Conservation (phyloP, 1,284 basidiomycete species). For the Ceratobasidium sp. region DNA sequence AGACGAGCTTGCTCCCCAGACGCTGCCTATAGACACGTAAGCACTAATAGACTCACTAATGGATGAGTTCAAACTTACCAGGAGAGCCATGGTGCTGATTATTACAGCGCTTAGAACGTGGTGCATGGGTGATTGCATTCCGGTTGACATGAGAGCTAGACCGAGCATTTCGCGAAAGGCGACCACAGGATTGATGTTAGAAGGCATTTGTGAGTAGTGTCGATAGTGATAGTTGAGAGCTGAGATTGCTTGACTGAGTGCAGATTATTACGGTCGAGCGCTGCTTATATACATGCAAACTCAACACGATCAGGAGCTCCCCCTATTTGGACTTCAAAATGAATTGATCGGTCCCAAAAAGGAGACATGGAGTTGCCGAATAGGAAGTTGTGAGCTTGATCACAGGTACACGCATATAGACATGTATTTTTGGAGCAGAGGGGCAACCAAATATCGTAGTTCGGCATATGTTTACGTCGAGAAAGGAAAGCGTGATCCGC, state of each 20-base stretch:
- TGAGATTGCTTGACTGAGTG: neutral
- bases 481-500: neutral
- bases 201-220: neutral
- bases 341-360: neutral
- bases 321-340: neutral
- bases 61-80: constrained; percentile 11
- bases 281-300: neutral
- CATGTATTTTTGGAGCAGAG: too few relatives aligned
- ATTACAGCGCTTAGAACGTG: constrained; percentile 3
- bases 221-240: neutral
- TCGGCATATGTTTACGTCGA: neutral
- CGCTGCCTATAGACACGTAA: neutral
- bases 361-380: neutral
- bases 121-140: constrained; percentile 3
- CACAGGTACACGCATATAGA: neutral
- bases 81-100: constrained; percentile 28
- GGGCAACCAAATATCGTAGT: neutral
- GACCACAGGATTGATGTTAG: neutral
- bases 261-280: neutral
- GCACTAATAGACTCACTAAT: neutral
- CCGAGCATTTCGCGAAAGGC: constrained; percentile 7
- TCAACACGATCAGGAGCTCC: neutral
- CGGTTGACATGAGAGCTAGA: neutral
- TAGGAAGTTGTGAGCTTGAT: neutral
- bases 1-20: constrained; percentile 15